Evolutionary conservation across 176 grass and related monocot genomes (phyloP), one percentile per base, ranked within the genome.

Genomic region (Lolium multiflorum): DNA sequence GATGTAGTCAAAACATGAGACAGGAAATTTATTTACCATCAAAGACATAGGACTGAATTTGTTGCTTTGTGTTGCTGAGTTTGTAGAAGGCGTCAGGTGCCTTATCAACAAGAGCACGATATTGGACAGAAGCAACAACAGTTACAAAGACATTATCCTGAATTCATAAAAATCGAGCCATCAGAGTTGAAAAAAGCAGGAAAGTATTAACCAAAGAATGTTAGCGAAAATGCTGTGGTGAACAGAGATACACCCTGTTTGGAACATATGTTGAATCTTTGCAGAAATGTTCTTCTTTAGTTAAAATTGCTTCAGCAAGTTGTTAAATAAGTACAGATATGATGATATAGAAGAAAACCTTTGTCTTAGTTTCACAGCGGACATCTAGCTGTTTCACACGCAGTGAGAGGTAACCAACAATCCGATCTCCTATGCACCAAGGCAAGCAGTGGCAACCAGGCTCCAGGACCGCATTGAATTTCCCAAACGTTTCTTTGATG

Each of bases 111-210:
- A 97, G 86, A 22, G 90, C 95, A 31, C 90, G 90, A 70, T 94
- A 97, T 88, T 94, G 95, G 13, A 97, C 81, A 74, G 95, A 97
- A 83, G 95, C 95, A 51, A 97, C 95, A 84, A 92, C 92, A 81
- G 83, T 97, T 38, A 94, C 95, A n/a, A 97, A 97, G 50, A 97
- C 95, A 83, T 97, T 94, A 56, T 94, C 92, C 95, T 97, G 81
- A 75, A 74, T 46, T 73, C 9, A 44, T 28, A 80, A 68, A 79
- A 11, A 78, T 62, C 4, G 11, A 79, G 41, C 11, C 51, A 87
- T 85, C 43, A 69, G 43, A 88, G 9, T 75, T 78, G 25, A 80
- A 63, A 35, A n/a, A 3, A 73, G 5, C 16, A 71, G 72, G 46
- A 75, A 50, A 43, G 20, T 70, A 17, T 50, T 69, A 59, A 69